phyloP scores from a whole-genome alignment of 441 rosid species.

The Capsella rubella region DNA sequence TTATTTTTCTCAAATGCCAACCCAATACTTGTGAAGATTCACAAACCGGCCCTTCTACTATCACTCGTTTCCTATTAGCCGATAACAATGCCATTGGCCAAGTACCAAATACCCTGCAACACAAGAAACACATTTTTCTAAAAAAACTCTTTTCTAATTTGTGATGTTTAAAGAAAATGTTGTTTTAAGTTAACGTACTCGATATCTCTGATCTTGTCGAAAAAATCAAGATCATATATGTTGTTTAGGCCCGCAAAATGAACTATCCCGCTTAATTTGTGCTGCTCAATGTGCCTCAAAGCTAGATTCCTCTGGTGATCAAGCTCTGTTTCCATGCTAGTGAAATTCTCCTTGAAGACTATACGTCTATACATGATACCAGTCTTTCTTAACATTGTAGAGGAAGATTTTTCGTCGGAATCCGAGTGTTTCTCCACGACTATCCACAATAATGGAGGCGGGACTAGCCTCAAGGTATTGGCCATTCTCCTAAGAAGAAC shows the following conservation, averaged over 20 bases:
- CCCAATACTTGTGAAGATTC: constrained; percentile 87
- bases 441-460: constrained; percentile 86
- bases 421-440: constrained; percentile 69
- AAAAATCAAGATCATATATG: constrained; percentile 89
- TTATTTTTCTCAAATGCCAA: constrained; percentile 77
- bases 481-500: constrained; percentile 77
- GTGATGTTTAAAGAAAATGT: constrained; percentile 15
- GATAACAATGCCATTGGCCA: constrained; percentile 85
- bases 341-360: constrained; percentile 76
- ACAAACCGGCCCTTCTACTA: constrained; percentile 85
- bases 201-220: constrained; percentile 74
- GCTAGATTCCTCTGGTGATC: constrained; percentile 86
- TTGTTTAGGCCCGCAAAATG: constrained; percentile 91
- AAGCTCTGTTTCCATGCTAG: constrained; percentile 64
- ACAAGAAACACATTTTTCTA: background rate
- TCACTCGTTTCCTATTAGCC: constrained; percentile 66
- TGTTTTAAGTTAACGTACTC: constrained; percentile 58
- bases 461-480: constrained; percentile 67
- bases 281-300: constrained; percentile 77
- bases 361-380: constrained; percentile 90
- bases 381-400: constrained; percentile 69
- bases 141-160: background rate
- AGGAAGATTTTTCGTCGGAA: constrained; percentile 50
- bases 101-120: constrained; percentile 80
- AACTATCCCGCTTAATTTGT: constrained; percentile 79